These are phyloP conservation scores for Thecamonas trahens DNA, from an alignment of 78 protist species.

Conservation along the genomic window DNA sequence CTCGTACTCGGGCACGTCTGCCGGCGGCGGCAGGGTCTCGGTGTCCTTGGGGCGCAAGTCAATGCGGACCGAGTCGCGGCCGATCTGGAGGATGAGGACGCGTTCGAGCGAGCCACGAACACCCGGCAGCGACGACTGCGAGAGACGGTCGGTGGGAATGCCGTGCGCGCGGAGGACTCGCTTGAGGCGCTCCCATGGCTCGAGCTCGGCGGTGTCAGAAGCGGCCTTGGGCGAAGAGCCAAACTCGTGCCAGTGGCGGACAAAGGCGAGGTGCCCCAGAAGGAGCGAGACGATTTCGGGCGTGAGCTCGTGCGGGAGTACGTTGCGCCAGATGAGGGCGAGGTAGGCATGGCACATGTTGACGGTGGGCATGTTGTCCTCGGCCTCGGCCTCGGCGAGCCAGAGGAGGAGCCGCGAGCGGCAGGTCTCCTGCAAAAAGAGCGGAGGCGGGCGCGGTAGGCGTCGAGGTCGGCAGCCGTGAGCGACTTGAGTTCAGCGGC, in stretches of 20 bases:
- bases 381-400: constrained; percentile 4
- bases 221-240: constrained; percentile 3
- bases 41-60: neutral
- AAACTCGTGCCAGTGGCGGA: constrained; percentile 30
- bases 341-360: neutral
- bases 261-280: neutral
- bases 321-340: neutral
- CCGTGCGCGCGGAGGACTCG: constrained; percentile 34
- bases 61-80: constrained; percentile 5
- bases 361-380: neutral
- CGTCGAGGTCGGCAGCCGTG: neutral
- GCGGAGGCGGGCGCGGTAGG: neutral
- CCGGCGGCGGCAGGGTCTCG: neutral
- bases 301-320: neutral
- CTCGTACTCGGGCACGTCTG: constrained; percentile 9
- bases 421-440: neutral
- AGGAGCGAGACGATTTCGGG: neutral
- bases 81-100: constrained; percentile 16
- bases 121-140: neutral
- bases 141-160: constrained; percentile 8
- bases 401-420: neutral
- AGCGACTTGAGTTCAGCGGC: too few relatives aligned
- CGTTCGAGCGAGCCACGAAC: neutral
- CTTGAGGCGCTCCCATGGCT: constrained; percentile 1
- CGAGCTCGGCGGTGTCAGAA: neutral